phyloP scores from a whole-genome alignment of 1,284 basidiomycete genomes.

The Tetrapyrgos nigripes region DNA sequence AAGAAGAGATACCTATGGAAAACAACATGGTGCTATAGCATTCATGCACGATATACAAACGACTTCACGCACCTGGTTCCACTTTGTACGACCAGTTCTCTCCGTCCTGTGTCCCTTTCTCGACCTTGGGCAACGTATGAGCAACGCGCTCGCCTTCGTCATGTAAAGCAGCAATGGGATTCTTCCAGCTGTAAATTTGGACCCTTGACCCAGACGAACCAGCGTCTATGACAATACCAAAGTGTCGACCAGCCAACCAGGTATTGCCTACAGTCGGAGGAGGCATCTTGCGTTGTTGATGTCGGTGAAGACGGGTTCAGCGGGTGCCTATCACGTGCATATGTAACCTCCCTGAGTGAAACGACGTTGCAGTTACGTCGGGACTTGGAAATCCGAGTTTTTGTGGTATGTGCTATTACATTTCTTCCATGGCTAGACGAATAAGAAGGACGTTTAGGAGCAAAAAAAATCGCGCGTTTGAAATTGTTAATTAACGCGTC shows the following conservation, averaged over 20 bases:
- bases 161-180: conserved; percentile 65
- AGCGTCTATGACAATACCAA: conserved; percentile 97
- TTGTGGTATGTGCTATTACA: too few relatives aligned
- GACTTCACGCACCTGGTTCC: conserved; percentile 80
- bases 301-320: neutral
- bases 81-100: conserved; percentile 92
- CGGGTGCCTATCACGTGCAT: neutral
- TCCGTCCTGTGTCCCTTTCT: conserved; percentile 85
- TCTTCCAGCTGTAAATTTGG: conserved; percentile 97
- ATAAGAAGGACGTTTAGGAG: too few relatives aligned
- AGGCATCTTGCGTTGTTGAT: conserved; percentile 56
- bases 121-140: conserved; percentile 78
- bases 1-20: conserved; percentile 87
- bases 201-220: conserved; percentile 96
- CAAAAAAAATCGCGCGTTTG: too few relatives aligned
- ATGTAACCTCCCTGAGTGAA: too few relatives aligned
- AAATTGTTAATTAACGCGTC: too few relatives aligned
- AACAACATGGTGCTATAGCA: conserved; percentile 7
- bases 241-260: conserved; percentile 83
- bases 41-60: neutral
- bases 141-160: conserved; percentile 53
- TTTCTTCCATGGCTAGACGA: too few relatives aligned
- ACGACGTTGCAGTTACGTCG: too few relatives aligned
- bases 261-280: conserved; percentile 71
- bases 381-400: too few relatives aligned